Base-by-base conservation (phyloP, 2,329 filamentous ascomycete genomes). In the Exophiala mesophila region DNA sequence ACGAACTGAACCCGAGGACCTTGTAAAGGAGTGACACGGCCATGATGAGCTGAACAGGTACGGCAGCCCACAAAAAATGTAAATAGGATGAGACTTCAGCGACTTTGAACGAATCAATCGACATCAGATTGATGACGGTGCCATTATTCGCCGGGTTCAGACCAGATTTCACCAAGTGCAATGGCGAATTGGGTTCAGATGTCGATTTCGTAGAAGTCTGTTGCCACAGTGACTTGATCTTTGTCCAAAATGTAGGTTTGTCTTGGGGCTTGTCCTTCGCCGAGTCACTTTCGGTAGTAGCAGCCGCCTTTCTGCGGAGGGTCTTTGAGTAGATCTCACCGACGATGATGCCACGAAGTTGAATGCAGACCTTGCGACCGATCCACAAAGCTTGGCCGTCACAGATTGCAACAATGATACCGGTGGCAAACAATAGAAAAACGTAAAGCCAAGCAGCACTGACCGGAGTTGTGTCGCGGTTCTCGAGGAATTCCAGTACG, bases 71-170 rank as follows among this genome's bases (percentile, higher is more conserved):
- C n/a, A 98, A 72, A 65, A 94, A 98, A 65, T 98, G 92, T 21
- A 98, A 71, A 62, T 98, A 98, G 0, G 90, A 85, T 26, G 88
- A 92, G 45, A 95, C 83, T 61, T 98, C 92, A 49, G 87, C 85
- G 41, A 98, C 88, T 68, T 98, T 98, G 78, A 97, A 97, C 35
- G 90, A 96, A 70, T 98, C 94, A 29, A 98, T 94, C 8, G 92
- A 94, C 92, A 98, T 98, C 53, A 98, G 73, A 64, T 97, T 98
- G 70, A 98, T 98, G 58, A 98, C 96, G n/a, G 92, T 94, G 50
- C 94, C 92, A 37, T 94, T 76, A 48, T 92, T 96, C 28, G 88
- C 90, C 67, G 94, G 88, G 44, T 83, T 77, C 49, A 88, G 82
- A 13, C 48, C 44, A 12, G 42, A n/a, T 49, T 47, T 53, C n/a